Evolutionary conservation across 768 basidiomycete genomes (phyloP).

Genomic region (Pleurotus platypus): DNA sequence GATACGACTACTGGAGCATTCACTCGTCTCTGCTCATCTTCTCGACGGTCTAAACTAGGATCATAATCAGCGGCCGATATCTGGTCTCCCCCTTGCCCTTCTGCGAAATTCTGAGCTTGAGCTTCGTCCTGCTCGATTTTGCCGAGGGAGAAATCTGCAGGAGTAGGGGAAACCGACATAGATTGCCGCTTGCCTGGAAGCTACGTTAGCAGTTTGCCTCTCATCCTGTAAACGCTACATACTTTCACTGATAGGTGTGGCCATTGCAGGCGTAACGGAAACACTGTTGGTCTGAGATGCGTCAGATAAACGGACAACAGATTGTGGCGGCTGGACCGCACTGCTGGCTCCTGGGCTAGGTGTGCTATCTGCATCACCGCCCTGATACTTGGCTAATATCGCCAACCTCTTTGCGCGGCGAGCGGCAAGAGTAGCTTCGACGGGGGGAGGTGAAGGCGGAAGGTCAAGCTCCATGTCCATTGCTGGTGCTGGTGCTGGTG

Average conservation of each 20-base stretch:
- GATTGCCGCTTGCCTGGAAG: conserved; percentile 47
- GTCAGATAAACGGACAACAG: conserved; percentile 60
- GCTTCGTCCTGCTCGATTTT: conserved; percentile 58
- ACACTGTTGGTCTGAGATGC: conserved; percentile 52
- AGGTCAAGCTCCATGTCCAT: conserved; percentile 56
- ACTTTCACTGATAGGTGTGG: conserved; percentile 10
- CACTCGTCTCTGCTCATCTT: conserved; percentile 76
- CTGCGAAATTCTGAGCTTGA: conserved; percentile 37
- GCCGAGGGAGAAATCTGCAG: conserved; percentile 60
- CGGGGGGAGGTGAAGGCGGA: conserved; percentile 46
- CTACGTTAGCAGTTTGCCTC: background rate
- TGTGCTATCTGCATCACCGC: conserved; percentile 43
- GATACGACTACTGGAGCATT: conserved; percentile 32
- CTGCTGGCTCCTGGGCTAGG: conserved; percentile 62
- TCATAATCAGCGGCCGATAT: conserved; percentile 94
- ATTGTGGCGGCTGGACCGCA: conserved; percentile 71
- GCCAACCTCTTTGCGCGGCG: conserved; percentile 72
- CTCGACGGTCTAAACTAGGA: conserved; percentile 68
- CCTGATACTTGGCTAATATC: conserved; percentile 71
- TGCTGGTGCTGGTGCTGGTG: conserved; percentile 16
- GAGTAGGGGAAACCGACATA: conserved; percentile 54
- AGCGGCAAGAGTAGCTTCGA: conserved; percentile 64
- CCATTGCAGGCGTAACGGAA: conserved; percentile 26
- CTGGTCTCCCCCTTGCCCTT: conserved; percentile 55
- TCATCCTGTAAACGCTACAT: conserved; percentile 7